Percentiles rank a stretch among this genome's conserved stretches.
phyloP scores from a whole-genome alignment of 306 rosid species.

The Pyrus bretschneideri region DNA sequence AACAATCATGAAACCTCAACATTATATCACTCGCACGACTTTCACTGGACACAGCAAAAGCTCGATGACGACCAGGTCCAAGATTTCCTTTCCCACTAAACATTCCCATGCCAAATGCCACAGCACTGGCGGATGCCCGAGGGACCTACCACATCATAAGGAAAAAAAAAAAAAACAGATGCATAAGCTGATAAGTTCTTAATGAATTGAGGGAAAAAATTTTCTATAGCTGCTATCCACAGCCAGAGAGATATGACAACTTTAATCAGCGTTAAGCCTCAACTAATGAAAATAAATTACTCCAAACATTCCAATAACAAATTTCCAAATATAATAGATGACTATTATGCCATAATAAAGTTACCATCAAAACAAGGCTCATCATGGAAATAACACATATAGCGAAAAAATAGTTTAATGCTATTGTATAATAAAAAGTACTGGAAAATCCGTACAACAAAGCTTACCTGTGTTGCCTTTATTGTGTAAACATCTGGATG shows the following conservation, averaged over 20 bases:
- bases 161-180: not conserved
- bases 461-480: conserved; percentile 66
- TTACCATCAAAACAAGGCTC: not conserved
- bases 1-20: conserved; percentile 76
- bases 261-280: not conserved
- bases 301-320: not conserved
- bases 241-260: not conserved
- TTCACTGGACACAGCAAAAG: conserved; percentile 82
- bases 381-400: not conserved
- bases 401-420: not conserved
- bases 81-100: conserved; percentile 73
- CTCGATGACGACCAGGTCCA: conserved; percentile 68
- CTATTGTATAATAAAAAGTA: not conserved
- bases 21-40: conserved; percentile 73
- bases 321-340: conserved; percentile 1
- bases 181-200: conserved; percentile 7
- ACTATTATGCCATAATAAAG: not conserved
- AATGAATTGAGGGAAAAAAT: not conserved
- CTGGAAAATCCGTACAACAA: not conserved
- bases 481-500: conserved; percentile 74
- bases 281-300: not conserved
- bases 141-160: conserved; percentile 48
- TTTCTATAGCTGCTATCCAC: not conserved
- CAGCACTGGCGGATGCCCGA: conserved; percentile 97
- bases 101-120: conserved; percentile 94